A percentile compares a stretch with the other conserved stretches of the same genome.
These are phyloP conservation scores for Geum urbanum DNA, from an alignment of 306 rosid species.

Conservation along the genomic window DNA sequence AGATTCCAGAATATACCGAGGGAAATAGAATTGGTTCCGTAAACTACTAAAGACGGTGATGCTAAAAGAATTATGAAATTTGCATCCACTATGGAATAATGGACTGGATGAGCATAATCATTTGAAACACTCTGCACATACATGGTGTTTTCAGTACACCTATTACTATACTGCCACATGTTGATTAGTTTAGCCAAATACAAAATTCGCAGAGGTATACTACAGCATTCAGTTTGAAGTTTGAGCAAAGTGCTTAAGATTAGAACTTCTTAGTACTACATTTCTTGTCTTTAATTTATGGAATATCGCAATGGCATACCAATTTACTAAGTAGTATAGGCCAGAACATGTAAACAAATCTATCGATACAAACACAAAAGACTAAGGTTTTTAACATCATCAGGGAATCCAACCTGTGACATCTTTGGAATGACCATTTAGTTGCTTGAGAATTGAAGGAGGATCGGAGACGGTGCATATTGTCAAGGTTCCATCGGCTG, in stretches of 20 bases:
- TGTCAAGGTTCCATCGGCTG: slow-evolving; percentile 91
- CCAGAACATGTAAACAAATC: slow-evolving; percentile 10
- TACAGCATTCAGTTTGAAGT: not conserved
- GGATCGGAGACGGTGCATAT: slow-evolving; percentile 84
- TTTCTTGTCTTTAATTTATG: not conserved
- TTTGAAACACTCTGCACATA: not conserved
- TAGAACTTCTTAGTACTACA: not conserved
- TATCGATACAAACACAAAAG: slow-evolving; percentile 1
- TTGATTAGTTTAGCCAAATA: not conserved
- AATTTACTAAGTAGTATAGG: slow-evolving; percentile 2
- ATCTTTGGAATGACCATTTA: slow-evolving; percentile 85
- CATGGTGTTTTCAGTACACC: not conserved
- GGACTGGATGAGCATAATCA: not conserved
- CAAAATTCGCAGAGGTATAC: not conserved
- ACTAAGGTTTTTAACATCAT: slow-evolving; percentile 42
- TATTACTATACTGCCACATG: not conserved
- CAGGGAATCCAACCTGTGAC: slow-evolving; percentile 85
- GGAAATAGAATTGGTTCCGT: not conserved
- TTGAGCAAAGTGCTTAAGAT: not conserved
- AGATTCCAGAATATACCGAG: not conserved
- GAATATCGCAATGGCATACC: not conserved
- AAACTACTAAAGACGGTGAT: not conserved
- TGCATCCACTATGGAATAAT: not conserved
- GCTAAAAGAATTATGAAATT: not conserved
- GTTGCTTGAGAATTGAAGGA: slow-evolving; percentile 66